A percentile compares a stretch with the other conserved stretches of the same genome.
phyloP scores from a whole-genome alignment of 73 alveolate genomes.

The Uronychia setigera region DNA sequence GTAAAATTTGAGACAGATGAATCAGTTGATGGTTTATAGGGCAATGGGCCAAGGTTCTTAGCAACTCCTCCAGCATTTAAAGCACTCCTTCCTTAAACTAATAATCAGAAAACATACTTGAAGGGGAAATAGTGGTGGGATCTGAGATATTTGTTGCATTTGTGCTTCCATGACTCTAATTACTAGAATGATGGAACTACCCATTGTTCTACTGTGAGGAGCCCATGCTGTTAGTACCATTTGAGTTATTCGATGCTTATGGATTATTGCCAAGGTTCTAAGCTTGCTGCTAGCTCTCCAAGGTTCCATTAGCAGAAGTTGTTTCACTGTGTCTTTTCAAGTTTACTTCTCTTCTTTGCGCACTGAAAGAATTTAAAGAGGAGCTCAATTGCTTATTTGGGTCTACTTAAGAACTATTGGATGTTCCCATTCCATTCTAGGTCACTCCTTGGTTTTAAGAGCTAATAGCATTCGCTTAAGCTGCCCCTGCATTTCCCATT shows the following conservation, averaged over 20 bases:
- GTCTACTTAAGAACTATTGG: not conserved
- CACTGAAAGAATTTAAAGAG: not conserved
- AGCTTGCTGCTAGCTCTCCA: too few relatives aligned
- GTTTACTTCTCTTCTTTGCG: not conserved
- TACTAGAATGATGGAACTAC: not conserved
- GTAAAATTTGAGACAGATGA: too few relatives aligned
- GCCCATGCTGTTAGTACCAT: too few relatives aligned
- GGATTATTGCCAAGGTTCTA: too few relatives aligned
- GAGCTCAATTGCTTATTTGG: not conserved
- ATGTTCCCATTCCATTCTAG: not conserved
- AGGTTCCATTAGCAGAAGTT: not conserved
- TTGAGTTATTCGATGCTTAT: too few relatives aligned
- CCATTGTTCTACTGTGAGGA: not conserved
- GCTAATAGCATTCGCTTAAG: too few relatives aligned
- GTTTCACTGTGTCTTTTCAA: not conserved
- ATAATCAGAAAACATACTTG: not conserved
- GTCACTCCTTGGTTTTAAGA: not conserved
- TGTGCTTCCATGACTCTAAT: not conserved
- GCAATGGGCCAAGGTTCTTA: too few relatives aligned
- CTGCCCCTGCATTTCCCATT: not conserved
- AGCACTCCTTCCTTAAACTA: not conserved
- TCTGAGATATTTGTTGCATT: not conserved
- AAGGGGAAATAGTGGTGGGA: not conserved
- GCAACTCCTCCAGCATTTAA: not conserved
- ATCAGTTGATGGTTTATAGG: too few relatives aligned